phyloP scores from a whole-genome alignment of 2,329 filamentous ascomycete species.

The Cordyceps pruinosa region DNA sequence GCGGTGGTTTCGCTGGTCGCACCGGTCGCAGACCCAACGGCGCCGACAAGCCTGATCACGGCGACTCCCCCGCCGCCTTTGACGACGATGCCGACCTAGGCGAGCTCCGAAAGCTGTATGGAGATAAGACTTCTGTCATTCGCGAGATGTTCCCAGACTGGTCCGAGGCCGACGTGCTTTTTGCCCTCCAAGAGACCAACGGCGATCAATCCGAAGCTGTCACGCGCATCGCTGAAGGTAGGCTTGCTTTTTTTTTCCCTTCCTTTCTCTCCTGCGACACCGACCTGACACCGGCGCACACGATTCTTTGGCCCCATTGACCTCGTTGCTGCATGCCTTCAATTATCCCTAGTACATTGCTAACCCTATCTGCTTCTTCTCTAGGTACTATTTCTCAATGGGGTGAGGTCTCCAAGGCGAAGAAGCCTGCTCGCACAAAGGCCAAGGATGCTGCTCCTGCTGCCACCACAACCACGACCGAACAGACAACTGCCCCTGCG shows the following conservation, averaged over 20 bases:
- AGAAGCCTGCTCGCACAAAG: constrained; percentile 57
- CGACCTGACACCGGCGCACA: not conserved
- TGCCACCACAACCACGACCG: constrained; percentile 35
- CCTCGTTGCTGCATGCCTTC: not conserved
- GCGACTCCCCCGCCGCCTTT: constrained; percentile 50
- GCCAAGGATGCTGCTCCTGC: constrained; percentile 51
- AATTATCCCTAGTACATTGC: constrained; percentile 12
- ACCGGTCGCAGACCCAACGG: constrained; percentile 71
- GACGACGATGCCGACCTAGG: constrained; percentile 87
- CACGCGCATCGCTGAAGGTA: constrained; percentile 75
- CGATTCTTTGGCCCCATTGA: not conserved
- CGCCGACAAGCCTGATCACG: constrained; percentile 50
- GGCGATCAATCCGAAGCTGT: constrained; percentile 70
- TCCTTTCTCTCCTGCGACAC: not conserved
- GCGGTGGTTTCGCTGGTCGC: constrained; percentile 67
- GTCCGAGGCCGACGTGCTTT: constrained; percentile 91
- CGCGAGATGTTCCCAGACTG: constrained; percentile 93
- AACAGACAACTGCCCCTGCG: constrained; percentile 38
- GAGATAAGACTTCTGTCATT: constrained; percentile 69
- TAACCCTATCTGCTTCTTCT: constrained; percentile 21
- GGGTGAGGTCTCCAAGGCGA: constrained; percentile 74
- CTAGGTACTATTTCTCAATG: constrained; percentile 74
- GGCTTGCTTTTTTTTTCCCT: constrained; percentile 15
- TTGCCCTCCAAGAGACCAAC: constrained; percentile 82
- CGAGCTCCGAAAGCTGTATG: constrained; percentile 86